phyloP scores from a whole-genome alignment of 768 basidiomycete genomes.

The Leccinum pellstonianum region DNA sequence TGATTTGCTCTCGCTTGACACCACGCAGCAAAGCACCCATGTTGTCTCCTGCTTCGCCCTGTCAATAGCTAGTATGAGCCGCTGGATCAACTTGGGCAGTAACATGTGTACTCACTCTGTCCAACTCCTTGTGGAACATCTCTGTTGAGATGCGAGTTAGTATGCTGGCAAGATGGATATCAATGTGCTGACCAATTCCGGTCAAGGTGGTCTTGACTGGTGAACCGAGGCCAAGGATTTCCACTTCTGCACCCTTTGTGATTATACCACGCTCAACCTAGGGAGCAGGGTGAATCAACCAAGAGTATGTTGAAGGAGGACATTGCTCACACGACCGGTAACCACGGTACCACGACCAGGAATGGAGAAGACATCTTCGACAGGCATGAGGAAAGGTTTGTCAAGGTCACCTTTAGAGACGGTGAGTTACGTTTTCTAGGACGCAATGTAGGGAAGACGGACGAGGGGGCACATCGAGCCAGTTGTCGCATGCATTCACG shows the following conservation, averaged over 20 bases:
- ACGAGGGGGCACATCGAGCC: slow-evolving; percentile 95
- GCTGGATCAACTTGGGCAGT: not conserved
- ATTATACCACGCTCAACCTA: slow-evolving; percentile 92
- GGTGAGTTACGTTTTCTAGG: slow-evolving; percentile 2
- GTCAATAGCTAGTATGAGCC: slow-evolving; percentile 6
- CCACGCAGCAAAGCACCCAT: slow-evolving; percentile 98
- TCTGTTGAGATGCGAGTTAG: slow-evolving; percentile 46
- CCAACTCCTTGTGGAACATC: slow-evolving; percentile 99
- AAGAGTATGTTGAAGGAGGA: not conserved
- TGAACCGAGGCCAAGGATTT: slow-evolving; percentile 83
- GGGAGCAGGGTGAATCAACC: not conserved
- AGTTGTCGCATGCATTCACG: slow-evolving; percentile 83
- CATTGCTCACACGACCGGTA: slow-evolving; percentile 75
- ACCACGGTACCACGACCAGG: slow-evolving; percentile 98
- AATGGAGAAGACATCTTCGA: slow-evolving; percentile 98
- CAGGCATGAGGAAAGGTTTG: slow-evolving; percentile 94
- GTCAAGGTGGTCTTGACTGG: slow-evolving; percentile 90
- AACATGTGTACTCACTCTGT: slow-evolving; percentile 55
- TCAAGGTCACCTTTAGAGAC: slow-evolving; percentile 78
- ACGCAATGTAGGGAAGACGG: slow-evolving; percentile 30
- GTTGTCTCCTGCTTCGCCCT: slow-evolving; percentile 98
- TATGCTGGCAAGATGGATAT: not conserved
- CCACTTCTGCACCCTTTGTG: slow-evolving; percentile 89
- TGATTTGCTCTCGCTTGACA: slow-evolving; percentile 93
- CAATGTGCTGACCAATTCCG: slow-evolving; percentile 66